Evolutionary conservation across 2,329 filamentous ascomycete genomes (phyloP).

Genomic region (Fusarium chuoi): DNA sequence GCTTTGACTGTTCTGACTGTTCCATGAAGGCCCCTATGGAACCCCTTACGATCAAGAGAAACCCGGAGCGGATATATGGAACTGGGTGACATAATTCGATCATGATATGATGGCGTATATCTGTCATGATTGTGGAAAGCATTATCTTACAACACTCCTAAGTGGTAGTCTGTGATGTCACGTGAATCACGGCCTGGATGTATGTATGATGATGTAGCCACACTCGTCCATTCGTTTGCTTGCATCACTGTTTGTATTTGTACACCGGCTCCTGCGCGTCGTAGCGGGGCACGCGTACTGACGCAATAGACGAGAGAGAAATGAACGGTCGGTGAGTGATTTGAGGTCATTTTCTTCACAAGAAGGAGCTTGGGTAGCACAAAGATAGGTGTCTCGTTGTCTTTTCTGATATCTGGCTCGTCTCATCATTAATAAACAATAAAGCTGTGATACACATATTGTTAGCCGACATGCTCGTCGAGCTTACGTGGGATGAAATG

Average conservation of each 20-base stretch:
- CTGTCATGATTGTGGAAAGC: slow-evolving; percentile 8
- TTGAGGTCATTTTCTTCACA: slow-evolving; percentile 1
- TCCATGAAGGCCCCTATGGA: not conserved
- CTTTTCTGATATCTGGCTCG: slow-evolving; percentile 5
- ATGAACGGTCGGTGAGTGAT: slow-evolving; percentile 21
- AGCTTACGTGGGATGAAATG: slow-evolving; percentile 24
- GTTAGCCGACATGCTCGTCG: slow-evolving; percentile 13
- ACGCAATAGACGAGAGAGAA: slow-evolving; percentile 24
- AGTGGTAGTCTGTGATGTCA: slow-evolving; percentile 18
- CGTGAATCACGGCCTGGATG: slow-evolving; percentile 25
- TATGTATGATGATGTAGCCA: slow-evolving; percentile 34
- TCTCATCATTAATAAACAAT: slow-evolving; percentile 5
- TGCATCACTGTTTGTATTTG: slow-evolving; percentile 16
- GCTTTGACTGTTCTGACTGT: not conserved
- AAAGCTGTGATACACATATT: slow-evolving; percentile 13
- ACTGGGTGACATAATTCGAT: not conserved
- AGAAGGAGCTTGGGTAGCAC: slow-evolving; percentile 2
- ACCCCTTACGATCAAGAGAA: not conserved
- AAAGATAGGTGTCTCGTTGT: not conserved
- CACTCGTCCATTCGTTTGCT: slow-evolving; percentile 28
- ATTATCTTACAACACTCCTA: not conserved
- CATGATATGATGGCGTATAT: not conserved
- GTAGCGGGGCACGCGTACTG: slow-evolving; percentile 25
- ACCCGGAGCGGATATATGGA: not conserved
- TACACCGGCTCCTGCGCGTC: slow-evolving; percentile 26